Evolutionary conservation across 768 basidiomycete species (phyloP), one percentile per base, ranked within the genome.

Genomic region (Tephrocybe sp.): DNA sequence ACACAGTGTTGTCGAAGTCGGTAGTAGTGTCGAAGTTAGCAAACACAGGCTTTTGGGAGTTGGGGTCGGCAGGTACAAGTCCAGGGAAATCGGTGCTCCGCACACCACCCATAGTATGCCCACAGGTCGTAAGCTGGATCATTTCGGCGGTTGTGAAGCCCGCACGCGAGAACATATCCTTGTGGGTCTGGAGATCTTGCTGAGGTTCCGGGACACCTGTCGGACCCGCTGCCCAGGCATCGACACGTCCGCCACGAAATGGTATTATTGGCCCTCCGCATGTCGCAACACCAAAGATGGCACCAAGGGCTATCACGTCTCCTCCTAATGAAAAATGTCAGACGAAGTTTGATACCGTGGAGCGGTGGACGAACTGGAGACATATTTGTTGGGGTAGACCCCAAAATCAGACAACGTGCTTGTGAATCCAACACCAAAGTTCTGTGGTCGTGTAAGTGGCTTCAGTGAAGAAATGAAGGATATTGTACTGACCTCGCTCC

Each of bases 91-190:
- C 76, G 3, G 69, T 60, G 54, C 71, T 74, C 33, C 77, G 71
- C 4, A 79, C 75, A 37, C 76, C 73, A 50, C 78, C 78, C 47
- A 80, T 65, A 7, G 76, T 76, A 56, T 80, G 78, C 4, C 79
- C 79, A 55, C 79, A 80, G 2, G 77, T 76, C 18, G 73, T 72
- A 41, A 80, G 70, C 48, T 71, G 66, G 50, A 79, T 79, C 77
- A 79, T 79, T 51, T 79, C 76, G n/a, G 65, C 55, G 21, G 62
- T 59, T 9, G 65, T 69, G 56, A 77, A 79, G 3, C 78, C 79
- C 57, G 70, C 66, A 8, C 69, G 69, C 6, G 68, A 58, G 61
- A 80, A 80, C 33, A 61, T 69, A 26, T 68, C 65, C 15, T 61
- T 70, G 45, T 74, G 69, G 0, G 69, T 71, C 15, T 69, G 58